Evolutionary conservation across 495 filamentous ascomycete genomes (phyloP), one percentile per base, ranked within the genome.

Genomic region (Astrothelium subdiscretum): DNA sequence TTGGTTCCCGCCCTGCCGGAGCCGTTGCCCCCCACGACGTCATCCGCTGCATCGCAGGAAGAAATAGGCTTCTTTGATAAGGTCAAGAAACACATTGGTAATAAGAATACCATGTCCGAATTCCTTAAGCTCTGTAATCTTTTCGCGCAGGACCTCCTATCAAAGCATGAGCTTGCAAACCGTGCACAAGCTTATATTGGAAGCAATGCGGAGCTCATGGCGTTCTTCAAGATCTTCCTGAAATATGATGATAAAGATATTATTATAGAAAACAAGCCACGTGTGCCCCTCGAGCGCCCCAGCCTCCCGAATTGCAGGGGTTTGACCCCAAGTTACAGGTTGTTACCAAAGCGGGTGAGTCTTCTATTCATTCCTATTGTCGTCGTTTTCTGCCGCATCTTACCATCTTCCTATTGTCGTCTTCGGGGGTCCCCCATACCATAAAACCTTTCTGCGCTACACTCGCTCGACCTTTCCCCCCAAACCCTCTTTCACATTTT

Each of bases 71-170:
- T 97, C 73, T 99, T 99, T 63, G 95, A 99, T 57, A 85, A 91
- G 15, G 91, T 94, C 54, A 97, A 95, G 81, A 99, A 99, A 73
- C 92, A 86, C 73, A 89, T 99, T 63, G 84, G 84, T 42, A 97
- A 97, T 71, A 89, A 95, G 70, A 87, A 87, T 60, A 87, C 85
- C 13, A 94, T 90, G 78, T 91, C 86, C 65, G 95, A 99, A 68
- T 97, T 97, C 73, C 76, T 97, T 63, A 97, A 97, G 74, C 81
- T 97, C 2, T 90, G 92, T 75, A 97, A 97, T 63, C 79, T 99
- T 31, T 97, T 89, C 74, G 91, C 87, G 6, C 88, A 92, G 65
- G 91, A 94, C 64, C 77, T 97, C 12, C 91, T 99, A 63, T 89
- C 90, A 67, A 87, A 86, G 48, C 82, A 87, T 44, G 79, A 87